phyloP scores from a whole-genome alignment of 1,284 basidiomycete genomes.

The Pseudozyma sp. region DNA sequence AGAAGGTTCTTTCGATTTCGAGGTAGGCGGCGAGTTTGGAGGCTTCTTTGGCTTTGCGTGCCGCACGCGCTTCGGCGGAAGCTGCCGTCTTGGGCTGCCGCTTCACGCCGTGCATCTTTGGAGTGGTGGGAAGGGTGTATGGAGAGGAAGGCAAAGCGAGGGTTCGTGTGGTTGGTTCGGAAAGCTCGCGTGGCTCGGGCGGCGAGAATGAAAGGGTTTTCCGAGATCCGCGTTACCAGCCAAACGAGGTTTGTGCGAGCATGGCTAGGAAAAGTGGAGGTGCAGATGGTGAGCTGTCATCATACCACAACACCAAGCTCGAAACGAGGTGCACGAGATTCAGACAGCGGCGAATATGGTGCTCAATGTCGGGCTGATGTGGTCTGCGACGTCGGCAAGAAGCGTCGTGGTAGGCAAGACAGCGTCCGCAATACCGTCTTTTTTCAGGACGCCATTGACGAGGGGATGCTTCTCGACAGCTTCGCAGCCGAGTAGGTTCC shows the following conservation, averaged over 20 bases:
- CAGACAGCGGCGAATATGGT: conserved; percentile 2
- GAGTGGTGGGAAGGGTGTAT: not conserved
- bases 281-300: not conserved
- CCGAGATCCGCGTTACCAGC: conserved; percentile 6
- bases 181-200: not conserved
- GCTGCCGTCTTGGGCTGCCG: conserved; percentile 26
- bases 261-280: conserved; percentile 11
- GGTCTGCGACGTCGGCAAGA: conserved; percentile 3
- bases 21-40: conserved; percentile 53
- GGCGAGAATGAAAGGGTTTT: not conserved
- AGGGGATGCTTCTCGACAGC: not conserved
- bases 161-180: not conserved
- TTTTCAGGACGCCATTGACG: not conserved
- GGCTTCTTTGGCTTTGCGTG: conserved; percentile 58
- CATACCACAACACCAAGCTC: not conserved
- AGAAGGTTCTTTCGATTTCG: conserved; percentile 47
- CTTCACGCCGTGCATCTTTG: conserved; percentile 53
- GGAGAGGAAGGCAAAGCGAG: not conserved
- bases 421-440: not conserved
- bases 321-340: not conserved
- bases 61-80: conserved; percentile 38
- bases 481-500: not conserved
- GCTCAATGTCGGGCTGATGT: conserved; percentile 18
- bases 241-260: not conserved
- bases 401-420: not conserved